phyloP scores from a whole-genome alignment of 2,329 filamentous ascomycete genomes.

The Lachnellula willkommii region DNA sequence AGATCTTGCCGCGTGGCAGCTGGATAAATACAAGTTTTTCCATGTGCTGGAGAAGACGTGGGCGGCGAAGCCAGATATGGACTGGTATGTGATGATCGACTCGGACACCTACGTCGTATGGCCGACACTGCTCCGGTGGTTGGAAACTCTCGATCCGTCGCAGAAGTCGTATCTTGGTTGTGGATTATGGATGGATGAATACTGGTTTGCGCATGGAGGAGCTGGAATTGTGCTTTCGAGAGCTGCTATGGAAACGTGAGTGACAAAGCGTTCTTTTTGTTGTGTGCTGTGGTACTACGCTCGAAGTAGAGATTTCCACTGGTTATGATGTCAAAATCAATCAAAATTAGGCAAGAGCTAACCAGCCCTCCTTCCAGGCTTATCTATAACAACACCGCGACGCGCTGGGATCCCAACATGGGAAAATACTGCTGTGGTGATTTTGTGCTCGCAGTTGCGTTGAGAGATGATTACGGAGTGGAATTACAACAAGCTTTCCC shows the following conservation, averaged over 20 bases:
- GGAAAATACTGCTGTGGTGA: conserved; percentile 48
- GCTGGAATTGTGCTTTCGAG: conserved; percentile 50
- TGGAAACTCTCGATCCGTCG: conserved; percentile 12
- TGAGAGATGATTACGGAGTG: conserved; percentile 41
- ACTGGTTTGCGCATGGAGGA: conserved; percentile 51
- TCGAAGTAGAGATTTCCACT: neutral
- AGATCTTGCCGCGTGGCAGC: conserved; percentile 39
- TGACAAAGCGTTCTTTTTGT: conserved; percentile 46
- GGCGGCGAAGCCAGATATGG: conserved; percentile 41
- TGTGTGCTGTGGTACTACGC: neutral
- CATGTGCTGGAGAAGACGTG: conserved; percentile 53
- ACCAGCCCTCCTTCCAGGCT: conserved; percentile 9
- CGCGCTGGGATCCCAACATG: conserved; percentile 40
- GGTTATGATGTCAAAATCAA: neutral
- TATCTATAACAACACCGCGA: conserved; percentile 39
- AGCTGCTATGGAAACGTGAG: conserved; percentile 45
- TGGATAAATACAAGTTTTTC: conserved; percentile 58
- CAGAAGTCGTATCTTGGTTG: conserved; percentile 49
- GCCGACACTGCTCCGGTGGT: conserved; percentile 39
- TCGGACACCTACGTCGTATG: conserved; percentile 52
- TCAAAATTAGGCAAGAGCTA: neutral
- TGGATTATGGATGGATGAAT: conserved; percentile 39
- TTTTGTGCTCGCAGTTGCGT: conserved; percentile 41
- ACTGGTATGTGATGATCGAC: conserved; percentile 55
- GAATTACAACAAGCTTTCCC: conserved; percentile 44